Evolutionary conservation across 176 grass and related monocot genomes (phyloP), one percentile per base, ranked within the genome.

Genomic region (Eleusine indica): DNA sequence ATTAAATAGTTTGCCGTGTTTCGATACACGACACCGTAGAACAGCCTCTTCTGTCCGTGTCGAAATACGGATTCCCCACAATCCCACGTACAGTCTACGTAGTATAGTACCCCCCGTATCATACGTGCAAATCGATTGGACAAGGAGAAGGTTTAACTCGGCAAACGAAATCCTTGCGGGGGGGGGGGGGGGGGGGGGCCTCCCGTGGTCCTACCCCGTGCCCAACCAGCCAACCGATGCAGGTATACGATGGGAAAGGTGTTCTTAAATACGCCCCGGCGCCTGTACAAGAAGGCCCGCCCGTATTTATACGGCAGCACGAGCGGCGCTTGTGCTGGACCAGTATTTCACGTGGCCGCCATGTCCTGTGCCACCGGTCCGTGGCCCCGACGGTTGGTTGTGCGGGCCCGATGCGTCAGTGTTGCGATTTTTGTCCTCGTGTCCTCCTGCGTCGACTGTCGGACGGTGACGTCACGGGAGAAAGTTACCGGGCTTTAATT

Each of bases 241-340:
- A 44, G 80, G 39, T 80, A 54, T 47, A 70, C 73, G 30, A 29
- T 48, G 25, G 13, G 4, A 60, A 37, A 37, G 65, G 66, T 3
- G 41, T 69, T 39, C 19, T 52, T 85, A 40, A 78, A 62, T 71
- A 71, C 75, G 53, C 66, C 61, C 10, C 60, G 12, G 44, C 4
- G 39, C 77, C 13, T 10, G 43, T 40, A 16, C 44, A 47, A 47
- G 44, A 10, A 11, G 9, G 9, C 11, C 43, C 57, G 1, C n/a
- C 53, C 54, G 84, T 86, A 86, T 65, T 79, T 67, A 86, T 73
- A 86, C 84, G 11, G 42, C 44, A 4, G 54, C 41, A 17, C 8
- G 74, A 47, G 53, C 7, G 62, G 29, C 48, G 63, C 28, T 66
- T 7, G 28, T 7, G 15, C 29, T 37, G 66, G 66, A 38, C 30